These are phyloP conservation scores for Corylus avellana DNA, from an alignment of 306 rosid species.

Conservation along the genomic window DNA sequence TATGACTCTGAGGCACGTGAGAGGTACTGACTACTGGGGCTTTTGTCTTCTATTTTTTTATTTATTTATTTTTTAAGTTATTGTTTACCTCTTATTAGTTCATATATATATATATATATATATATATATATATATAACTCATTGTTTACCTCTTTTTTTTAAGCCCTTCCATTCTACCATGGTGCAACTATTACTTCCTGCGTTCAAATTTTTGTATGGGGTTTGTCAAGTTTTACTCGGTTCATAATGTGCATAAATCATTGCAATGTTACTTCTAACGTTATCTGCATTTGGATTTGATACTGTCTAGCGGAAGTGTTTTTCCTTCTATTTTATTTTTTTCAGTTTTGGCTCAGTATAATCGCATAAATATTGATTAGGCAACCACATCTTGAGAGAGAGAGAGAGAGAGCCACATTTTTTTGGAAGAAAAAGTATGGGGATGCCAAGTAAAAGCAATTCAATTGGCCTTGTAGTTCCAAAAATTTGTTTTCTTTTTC, in stretches of 20 bases:
- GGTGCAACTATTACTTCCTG: not conserved
- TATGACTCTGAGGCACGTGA: conserved; percentile 53
- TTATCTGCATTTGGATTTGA: not conserved
- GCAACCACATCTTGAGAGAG: not conserved
- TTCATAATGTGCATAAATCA: not conserved
- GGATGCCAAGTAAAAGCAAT: too few relatives aligned
- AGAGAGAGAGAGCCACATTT: not conserved
- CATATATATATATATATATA: too few relatives aligned
- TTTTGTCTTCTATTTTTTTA: not conserved
- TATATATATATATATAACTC: too few relatives aligned
- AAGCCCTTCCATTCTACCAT: not conserved
- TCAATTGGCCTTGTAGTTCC: too few relatives aligned
- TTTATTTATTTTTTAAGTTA: not conserved
- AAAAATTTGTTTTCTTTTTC: too few relatives aligned
- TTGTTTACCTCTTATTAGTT: not conserved
- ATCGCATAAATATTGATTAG: too few relatives aligned
- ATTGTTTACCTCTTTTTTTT: not conserved
- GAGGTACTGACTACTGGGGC: conserved; percentile 51
- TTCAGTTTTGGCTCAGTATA: not conserved
- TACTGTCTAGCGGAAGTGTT: not conserved
- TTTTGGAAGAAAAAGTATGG: not conserved
- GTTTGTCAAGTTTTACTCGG: not conserved
- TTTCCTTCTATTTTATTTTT: not conserved
- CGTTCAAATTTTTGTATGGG: not conserved
- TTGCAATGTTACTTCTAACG: not conserved